Evolutionary conservation across 2,329 filamentous ascomycete genomes (phyloP).

Genomic region (Daldinia sp.): DNA sequence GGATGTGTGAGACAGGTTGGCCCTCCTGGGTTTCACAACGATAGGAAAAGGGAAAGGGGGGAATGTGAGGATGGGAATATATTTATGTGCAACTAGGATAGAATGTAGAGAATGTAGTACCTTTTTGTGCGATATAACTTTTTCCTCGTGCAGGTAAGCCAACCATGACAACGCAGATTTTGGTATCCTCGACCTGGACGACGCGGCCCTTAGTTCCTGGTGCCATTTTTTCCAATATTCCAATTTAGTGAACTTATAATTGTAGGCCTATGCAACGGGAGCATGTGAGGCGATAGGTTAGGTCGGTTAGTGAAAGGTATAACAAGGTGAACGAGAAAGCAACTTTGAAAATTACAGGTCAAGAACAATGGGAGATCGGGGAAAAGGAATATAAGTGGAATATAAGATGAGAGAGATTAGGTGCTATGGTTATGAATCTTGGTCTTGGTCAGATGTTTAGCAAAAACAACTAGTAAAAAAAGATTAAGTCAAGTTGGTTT

Average conservation of each 20-base stretch:
- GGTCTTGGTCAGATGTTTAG: conserved; percentile 19
- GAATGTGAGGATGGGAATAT: neutral
- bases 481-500: neutral
- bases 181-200: conserved; percentile 91
- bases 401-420: conserved; percentile 21
- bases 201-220: conserved; percentile 69
- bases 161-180: conserved; percentile 99
- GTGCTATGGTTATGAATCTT: conserved; percentile 15
- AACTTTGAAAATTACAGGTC: conserved; percentile 14
- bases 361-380: conserved; percentile 16
- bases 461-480: conserved; percentile 24
- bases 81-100: neutral
- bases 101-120: conserved; percentile 63
- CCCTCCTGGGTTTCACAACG: conserved; percentile 15
- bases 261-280: conserved; percentile 26
- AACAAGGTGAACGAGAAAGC: conserved; percentile 3
- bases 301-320: neutral
- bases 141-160: conserved; percentile 95
- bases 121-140: conserved; percentile 97
- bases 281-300: conserved; percentile 38
- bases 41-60: neutral
- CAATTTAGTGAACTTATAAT: conserved; percentile 19
- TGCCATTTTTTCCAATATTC: conserved; percentile 45
- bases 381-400: conserved; percentile 21
- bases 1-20: conserved; percentile 34